Percentiles rank a stretch among this genome's conserved stretches.
Conservation (phyloP, 305 asterid species). For the Solanum hybrid region DNA sequence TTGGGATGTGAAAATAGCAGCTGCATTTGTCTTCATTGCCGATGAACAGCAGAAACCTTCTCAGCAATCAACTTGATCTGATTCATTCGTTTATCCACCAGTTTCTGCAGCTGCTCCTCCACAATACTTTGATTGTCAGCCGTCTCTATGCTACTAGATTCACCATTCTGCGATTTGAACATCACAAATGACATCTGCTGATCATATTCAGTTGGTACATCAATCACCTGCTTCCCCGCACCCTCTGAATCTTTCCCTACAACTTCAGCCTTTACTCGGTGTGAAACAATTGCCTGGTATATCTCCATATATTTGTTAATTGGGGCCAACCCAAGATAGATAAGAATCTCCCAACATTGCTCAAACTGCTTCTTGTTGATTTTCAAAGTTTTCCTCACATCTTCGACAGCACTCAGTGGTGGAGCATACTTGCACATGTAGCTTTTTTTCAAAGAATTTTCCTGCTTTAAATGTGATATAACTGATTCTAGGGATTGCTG, state of each 20-base stretch:
- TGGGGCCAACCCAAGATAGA: slow-evolving; percentile 50
- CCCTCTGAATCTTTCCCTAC: slow-evolving; percentile 66
- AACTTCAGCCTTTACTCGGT: slow-evolving; percentile 60
- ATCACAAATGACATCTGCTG: slow-evolving; percentile 64
- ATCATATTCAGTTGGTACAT: slow-evolving; percentile 64
- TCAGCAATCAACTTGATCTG: slow-evolving; percentile 48
- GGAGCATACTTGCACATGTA: slow-evolving; percentile 35
- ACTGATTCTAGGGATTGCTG: slow-evolving; percentile 34
- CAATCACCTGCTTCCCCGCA: slow-evolving; percentile 49
- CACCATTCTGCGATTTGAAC: slow-evolving; percentile 47
- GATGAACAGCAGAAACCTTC: slow-evolving; percentile 25
- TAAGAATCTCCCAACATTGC: slow-evolving; percentile 93
- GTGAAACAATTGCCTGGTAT: slow-evolving; percentile 31
- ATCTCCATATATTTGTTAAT: slow-evolving; percentile 44
- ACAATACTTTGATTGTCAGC: slow-evolving; percentile 34
- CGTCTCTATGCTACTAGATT: slow-evolving; percentile 23
- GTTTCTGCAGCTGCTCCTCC: slow-evolving; percentile 53
- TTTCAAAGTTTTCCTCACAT: slow-evolving; percentile 55
- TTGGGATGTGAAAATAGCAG: not conserved
- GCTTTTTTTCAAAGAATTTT: slow-evolving; percentile 44
- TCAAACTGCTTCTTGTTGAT: slow-evolving; percentile 74
- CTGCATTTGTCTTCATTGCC: not conserved
- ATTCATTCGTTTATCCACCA: slow-evolving; percentile 67
- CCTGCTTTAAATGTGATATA: slow-evolving; percentile 43
- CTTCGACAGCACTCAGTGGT: slow-evolving; percentile 41